These are phyloP conservation scores for Microcos paniculata DNA, from an alignment of 345 rosid genomes.

Conservation along the genomic window DNA sequence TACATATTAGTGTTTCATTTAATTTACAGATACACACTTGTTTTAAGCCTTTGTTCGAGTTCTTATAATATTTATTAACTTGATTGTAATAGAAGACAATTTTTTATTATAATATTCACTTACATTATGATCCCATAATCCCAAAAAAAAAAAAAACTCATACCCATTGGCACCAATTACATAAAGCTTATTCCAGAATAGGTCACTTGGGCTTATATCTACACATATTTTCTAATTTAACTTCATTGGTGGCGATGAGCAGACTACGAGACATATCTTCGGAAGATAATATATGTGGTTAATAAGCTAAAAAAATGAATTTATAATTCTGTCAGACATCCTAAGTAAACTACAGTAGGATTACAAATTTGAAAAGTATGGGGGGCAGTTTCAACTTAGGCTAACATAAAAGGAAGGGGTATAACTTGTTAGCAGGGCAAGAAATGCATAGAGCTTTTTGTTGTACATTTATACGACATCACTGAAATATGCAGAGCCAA, in stretches of 20 bases:
- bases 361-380: not conserved
- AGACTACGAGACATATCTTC: not conserved
- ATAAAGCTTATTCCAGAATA: not conserved
- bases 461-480: not conserved
- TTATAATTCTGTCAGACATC: not conserved
- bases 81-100: not conserved
- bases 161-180: not conserved
- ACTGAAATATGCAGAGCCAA: not conserved
- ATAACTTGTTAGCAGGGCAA: not conserved
- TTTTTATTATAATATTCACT: no score
- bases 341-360: not conserved
- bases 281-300: not conserved
- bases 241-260: not conserved
- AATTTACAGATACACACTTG: not conserved
- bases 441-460: not conserved
- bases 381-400: not conserved
- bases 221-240: not conserved
- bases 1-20: not conserved
- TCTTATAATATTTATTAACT: not conserved
- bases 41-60: not conserved
- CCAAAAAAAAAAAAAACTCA: not conserved
- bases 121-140: not conserved
- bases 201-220: not conserved
- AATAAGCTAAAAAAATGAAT: not conserved
- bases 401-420: not conserved